These are phyloP conservation scores for Aquanectria penicillioides DNA, from an alignment of 2,329 filamentous ascomycete genomes.

Conservation along the genomic window DNA sequence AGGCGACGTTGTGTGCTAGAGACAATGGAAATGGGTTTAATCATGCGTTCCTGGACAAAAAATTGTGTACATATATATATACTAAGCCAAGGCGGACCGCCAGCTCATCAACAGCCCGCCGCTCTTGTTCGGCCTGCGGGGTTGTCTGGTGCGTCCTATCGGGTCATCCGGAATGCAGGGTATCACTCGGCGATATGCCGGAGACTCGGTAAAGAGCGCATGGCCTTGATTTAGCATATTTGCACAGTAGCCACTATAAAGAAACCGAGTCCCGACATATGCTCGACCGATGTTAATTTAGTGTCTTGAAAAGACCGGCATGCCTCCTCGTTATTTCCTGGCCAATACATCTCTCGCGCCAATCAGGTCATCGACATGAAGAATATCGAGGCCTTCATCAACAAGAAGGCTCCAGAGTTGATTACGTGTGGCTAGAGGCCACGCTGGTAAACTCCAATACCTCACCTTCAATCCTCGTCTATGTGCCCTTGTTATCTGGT, in stretches of 20 bases:
- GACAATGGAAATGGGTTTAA: not conserved
- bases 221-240: not conserved
- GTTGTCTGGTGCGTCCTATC: slow-evolving; percentile 21
- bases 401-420: slow-evolving; percentile 65
- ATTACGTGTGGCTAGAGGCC: slow-evolving; percentile 65
- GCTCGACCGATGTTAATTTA: not conserved
- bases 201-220: slow-evolving; percentile 37
- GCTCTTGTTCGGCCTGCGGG: slow-evolving; percentile 35
- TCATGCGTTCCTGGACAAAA: too few species aligned
- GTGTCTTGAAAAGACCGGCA: not conserved
- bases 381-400: slow-evolving; percentile 66
- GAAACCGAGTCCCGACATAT: not conserved
- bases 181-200: slow-evolving; percentile 41
- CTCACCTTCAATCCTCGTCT: slow-evolving; percentile 62
- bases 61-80: too few species aligned
- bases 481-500: slow-evolving; percentile 62
- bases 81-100: not conserved
- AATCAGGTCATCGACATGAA: slow-evolving; percentile 70
- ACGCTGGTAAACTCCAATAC: slow-evolving; percentile 69
- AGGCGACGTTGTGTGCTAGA: too few species aligned
- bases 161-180: slow-evolving; percentile 13
- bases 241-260: not conserved
- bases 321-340: not conserved
- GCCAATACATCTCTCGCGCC: slow-evolving; percentile 40
- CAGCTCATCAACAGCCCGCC: not conserved